These are phyloP conservation scores for Lanmaoa rubissima DNA, from an alignment of 768 basidiomycete genomes.

Conservation along the genomic window DNA sequence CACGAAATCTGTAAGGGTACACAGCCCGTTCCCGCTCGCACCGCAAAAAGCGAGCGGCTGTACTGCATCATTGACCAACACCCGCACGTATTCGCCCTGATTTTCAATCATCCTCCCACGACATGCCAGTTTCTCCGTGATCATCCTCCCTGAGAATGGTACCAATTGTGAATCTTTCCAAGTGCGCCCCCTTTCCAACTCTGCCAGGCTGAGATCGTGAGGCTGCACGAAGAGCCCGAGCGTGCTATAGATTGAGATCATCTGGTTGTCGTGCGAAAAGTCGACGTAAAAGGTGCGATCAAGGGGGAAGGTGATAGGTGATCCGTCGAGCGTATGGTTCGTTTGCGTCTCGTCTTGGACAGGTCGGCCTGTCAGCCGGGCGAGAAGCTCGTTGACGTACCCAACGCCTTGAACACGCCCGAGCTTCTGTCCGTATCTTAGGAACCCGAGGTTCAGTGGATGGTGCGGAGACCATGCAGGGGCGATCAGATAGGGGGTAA, in stretches of 20 bases:
- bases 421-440: constrained; percentile 62
- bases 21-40: constrained; percentile 52
- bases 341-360: constrained; percentile 73
- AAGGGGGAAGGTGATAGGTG: constrained; percentile 69
- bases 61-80: constrained; percentile 71
- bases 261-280: constrained; percentile 83
- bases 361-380: constrained; percentile 61
- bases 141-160: constrained; percentile 71
- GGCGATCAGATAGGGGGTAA: background rate
- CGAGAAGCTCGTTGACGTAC: constrained; percentile 82
- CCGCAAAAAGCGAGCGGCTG: constrained; percentile 61
- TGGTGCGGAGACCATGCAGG: too few relatives aligned
- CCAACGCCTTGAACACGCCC: constrained; percentile 81
- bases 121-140: constrained; percentile 65
- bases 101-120: background rate
- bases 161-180: constrained; percentile 61
- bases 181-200: constrained; percentile 24
- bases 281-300: constrained; percentile 66
- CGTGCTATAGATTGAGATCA: constrained; percentile 69
- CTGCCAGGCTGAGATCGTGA: constrained; percentile 15
- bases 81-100: constrained; percentile 51
- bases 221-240: constrained; percentile 50
- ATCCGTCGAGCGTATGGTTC: constrained; percentile 66
- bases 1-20: constrained; percentile 61
- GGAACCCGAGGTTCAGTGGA: background rate